These are phyloP conservation scores for Rhizophora mangle DNA, from an alignment of 345 rosid genomes.

Conservation along the genomic window DNA sequence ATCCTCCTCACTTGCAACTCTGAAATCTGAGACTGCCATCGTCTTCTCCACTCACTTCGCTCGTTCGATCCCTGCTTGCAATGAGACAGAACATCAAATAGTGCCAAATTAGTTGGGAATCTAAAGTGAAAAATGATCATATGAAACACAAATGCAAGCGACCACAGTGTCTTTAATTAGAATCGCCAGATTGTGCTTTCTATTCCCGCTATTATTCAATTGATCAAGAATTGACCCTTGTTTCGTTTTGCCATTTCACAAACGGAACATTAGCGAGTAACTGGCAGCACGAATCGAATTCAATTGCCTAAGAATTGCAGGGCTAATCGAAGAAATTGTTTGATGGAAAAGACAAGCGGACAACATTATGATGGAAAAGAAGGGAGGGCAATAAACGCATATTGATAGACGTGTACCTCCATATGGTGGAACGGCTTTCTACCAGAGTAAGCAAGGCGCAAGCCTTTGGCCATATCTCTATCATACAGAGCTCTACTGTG, in stretches of 20 bases:
- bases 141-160: background rate
- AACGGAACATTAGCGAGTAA: no score
- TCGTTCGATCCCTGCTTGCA: slow-evolving; percentile 13
- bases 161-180: no score
- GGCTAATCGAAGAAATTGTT: no score
- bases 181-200: no score
- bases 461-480: background rate
- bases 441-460: slow-evolving; percentile 1
- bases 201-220: no score
- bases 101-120: background rate
- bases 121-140: background rate
- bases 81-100: background rate
- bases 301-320: background rate
- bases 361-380: no score
- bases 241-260: no score
- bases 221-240: no score
- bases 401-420: background rate
- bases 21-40: slow-evolving; percentile 26
- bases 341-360: no score
- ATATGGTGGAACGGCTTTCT: background rate
- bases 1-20: slow-evolving; percentile 21
- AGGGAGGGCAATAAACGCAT: background rate
- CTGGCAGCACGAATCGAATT: background rate
- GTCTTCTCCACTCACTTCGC: slow-evolving; percentile 16
- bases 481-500: slow-evolving; percentile 9